These are phyloP conservation scores for Arachnomyces sp. DNA, from an alignment of 2,329 filamentous ascomycete genomes.

Conservation along the genomic window DNA sequence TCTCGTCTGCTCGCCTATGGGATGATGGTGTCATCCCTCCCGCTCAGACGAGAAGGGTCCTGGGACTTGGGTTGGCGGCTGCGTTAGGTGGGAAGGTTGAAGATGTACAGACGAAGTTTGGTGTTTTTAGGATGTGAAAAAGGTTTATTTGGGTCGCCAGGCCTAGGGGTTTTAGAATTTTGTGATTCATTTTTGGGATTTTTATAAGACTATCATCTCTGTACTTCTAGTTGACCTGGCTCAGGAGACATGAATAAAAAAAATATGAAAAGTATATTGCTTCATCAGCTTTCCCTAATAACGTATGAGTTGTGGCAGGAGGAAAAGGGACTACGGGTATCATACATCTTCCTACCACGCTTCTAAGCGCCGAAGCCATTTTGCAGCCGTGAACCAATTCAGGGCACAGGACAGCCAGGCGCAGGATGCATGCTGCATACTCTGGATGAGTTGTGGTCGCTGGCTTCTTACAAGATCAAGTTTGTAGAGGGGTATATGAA, in stretches of 20 bases:
- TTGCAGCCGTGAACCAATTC: too few species aligned
- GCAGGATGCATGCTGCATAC: too few species aligned
- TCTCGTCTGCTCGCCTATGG: conserved; percentile 84
- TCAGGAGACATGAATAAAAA: conserved; percentile 3
- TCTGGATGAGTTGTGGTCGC: too few species aligned
- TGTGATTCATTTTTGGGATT: not conserved
- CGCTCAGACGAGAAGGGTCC: conserved; percentile 62
- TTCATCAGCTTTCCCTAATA: too few species aligned
- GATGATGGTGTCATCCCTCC: conserved; percentile 77
- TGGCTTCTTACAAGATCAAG: too few species aligned
- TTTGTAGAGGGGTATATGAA: too few species aligned
- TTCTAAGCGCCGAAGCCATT: too few species aligned
- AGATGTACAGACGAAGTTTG: conserved; percentile 58
- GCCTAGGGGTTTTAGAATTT: not conserved
- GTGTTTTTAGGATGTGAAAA: conserved; percentile 79
- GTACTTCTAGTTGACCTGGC: not conserved
- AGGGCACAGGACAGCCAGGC: too few species aligned
- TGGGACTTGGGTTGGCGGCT: conserved; percentile 64
- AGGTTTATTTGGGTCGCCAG: not conserved
- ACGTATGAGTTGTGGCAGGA: too few species aligned
- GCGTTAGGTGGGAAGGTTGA: conserved; percentile 56
- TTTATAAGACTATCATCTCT: not conserved
- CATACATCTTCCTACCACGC: too few species aligned
- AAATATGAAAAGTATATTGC: too few species aligned
- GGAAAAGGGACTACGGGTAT: too few species aligned